Conservation (phyloP, 1,284 basidiomycete species). For the Pseudozyma sp. region DNA sequence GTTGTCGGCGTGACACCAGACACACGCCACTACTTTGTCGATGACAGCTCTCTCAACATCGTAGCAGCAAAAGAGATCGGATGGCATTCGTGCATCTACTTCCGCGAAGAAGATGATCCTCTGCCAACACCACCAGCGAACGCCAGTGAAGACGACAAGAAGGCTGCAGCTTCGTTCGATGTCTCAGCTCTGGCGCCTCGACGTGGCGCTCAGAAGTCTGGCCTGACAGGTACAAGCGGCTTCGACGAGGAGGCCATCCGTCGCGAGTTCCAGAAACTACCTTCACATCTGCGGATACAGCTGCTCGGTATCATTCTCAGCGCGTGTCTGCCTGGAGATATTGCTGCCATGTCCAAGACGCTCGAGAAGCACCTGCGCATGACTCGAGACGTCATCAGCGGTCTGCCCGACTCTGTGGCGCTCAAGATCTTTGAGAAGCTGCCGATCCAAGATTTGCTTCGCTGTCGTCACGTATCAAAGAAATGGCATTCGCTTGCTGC, state of each 20-base stretch:
- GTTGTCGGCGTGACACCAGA: slow-evolving; percentile 36
- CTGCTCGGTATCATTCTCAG: slow-evolving; percentile 54
- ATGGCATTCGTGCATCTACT: slow-evolving; percentile 63
- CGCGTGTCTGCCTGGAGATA: slow-evolving; percentile 57
- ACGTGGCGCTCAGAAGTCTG: not conserved
- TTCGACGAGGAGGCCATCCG: slow-evolving; percentile 51
- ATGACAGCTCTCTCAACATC: slow-evolving; percentile 65
- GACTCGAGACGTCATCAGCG: slow-evolving; percentile 83
- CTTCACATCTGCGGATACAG: slow-evolving; percentile 40
- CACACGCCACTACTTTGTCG: slow-evolving; percentile 62
- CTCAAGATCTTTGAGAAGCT: slow-evolving; percentile 78
- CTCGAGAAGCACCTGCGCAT: slow-evolving; percentile 83
- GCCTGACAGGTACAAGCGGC: slow-evolving; percentile 4
- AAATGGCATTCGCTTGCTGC: slow-evolving; percentile 79
- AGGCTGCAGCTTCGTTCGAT: slow-evolving; percentile 31
- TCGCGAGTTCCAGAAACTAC: slow-evolving; percentile 41
- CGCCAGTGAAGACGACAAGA: slow-evolving; percentile 18
- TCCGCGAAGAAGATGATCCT: slow-evolving; percentile 50
- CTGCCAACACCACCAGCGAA: slow-evolving; percentile 7
- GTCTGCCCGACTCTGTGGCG: slow-evolving; percentile 77
- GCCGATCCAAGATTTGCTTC: slow-evolving; percentile 73
- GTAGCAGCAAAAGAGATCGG: slow-evolving; percentile 60
- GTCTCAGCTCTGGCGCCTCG: slow-evolving; percentile 14
- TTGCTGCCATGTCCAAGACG: slow-evolving; percentile 67
- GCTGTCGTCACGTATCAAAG: slow-evolving; percentile 75